Conservation (phyloP, 1,284 basidiomycete species). For the Malassezia restricta region DNA sequence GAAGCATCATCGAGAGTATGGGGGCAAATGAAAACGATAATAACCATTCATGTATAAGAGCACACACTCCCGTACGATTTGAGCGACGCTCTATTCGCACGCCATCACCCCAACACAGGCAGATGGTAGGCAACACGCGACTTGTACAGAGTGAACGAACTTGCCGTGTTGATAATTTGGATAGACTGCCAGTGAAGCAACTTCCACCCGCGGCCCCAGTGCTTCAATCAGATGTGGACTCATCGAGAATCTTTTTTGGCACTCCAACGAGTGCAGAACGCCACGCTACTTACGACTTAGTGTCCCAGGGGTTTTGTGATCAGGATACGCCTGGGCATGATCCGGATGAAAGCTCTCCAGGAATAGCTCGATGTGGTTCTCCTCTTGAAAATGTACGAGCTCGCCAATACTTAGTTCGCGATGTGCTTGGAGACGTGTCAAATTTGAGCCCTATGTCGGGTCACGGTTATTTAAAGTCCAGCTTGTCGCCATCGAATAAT, state of each 20-base stretch:
- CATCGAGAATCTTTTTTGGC: not conserved
- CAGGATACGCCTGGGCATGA: not conserved
- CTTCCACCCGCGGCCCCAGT: constrained; percentile 1
- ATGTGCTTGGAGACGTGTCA: constrained; percentile 12
- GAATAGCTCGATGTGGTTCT: constrained; percentile 4
- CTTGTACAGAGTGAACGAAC: too few species aligned
- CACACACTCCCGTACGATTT: not conserved
- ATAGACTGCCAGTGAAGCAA: too few species aligned
- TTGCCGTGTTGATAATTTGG: too few species aligned
- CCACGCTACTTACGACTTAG: not conserved
- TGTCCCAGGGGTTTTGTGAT: not conserved
- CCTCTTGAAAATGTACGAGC: not conserved
- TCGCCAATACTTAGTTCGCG: not conserved
- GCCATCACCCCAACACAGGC: not conserved
- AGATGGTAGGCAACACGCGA: too few species aligned
- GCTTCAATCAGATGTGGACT: not conserved
- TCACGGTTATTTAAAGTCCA: not conserved
- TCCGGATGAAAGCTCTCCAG: constrained; percentile 1
- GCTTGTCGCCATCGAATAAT: not conserved
- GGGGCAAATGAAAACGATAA: too few species aligned
- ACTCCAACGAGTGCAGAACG: constrained; percentile 1
- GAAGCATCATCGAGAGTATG: too few species aligned
- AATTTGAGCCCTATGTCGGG: not conserved
- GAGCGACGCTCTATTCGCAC: not conserved
- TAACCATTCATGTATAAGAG: not conserved